phyloP scores from a whole-genome alignment of 2,329 filamentous ascomycete species.

The Sporothrix brasiliensis region DNA sequence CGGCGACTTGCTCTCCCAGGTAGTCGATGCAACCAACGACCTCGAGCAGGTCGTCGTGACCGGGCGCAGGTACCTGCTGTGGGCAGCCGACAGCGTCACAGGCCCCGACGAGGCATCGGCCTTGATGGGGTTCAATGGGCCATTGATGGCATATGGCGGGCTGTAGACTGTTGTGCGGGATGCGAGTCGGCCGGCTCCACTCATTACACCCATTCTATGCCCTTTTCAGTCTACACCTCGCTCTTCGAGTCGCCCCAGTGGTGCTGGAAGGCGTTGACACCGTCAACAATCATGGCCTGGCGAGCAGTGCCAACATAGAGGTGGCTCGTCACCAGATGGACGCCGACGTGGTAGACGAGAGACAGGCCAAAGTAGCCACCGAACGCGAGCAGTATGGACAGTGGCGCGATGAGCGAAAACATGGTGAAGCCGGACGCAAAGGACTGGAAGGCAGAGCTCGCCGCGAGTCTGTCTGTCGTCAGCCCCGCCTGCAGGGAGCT shows the following conservation, averaged over 20 bases:
- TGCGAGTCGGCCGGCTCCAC: no score
- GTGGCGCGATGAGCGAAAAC: conserved; percentile 51
- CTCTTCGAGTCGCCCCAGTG: conserved; percentile 34
- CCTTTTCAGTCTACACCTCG: conserved; percentile 27
- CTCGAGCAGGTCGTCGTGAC: conserved; percentile 38
- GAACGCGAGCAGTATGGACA: conserved; percentile 37
- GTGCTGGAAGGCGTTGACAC: conserved; percentile 24
- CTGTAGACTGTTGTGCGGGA: not conserved
- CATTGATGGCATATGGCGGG: conserved; percentile 14
- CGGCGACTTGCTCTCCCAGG: conserved; percentile 31
- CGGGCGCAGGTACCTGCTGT: conserved; percentile 36
- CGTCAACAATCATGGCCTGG: conserved; percentile 21
- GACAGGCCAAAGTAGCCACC: conserved; percentile 35
- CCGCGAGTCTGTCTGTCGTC: conserved; percentile 42
- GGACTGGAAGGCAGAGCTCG: conserved; percentile 47
- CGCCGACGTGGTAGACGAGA: conserved; percentile 33
- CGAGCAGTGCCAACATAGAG: conserved; percentile 7
- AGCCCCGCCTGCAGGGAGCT: conserved; percentile 56
- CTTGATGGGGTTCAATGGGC: conserved; percentile 8
- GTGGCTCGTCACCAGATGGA: conserved; percentile 34
- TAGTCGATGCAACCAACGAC: conserved; percentile 36
- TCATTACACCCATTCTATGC: no score
- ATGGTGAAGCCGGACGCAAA: conserved; percentile 54
- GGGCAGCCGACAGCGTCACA: conserved; percentile 30
- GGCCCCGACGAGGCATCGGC: conserved; percentile 9